Conservation (phyloP, 352 stramenopile genomes). For the Phytophthora tubulina region DNA sequence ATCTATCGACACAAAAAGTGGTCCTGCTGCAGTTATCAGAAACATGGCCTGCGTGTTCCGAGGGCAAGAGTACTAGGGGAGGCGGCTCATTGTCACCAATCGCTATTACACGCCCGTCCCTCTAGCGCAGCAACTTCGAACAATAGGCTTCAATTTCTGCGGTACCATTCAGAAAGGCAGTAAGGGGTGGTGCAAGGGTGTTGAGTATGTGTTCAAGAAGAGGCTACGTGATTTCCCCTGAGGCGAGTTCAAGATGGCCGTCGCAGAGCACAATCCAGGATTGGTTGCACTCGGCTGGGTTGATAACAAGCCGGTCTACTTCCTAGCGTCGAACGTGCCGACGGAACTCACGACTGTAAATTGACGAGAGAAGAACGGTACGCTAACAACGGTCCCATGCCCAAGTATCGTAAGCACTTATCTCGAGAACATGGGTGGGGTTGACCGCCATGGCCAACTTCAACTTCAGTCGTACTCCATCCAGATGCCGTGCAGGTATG, state of each 20-base stretch:
- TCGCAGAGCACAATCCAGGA: slow-evolving; percentile 2
- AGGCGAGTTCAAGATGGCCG: slow-evolving; percentile 6
- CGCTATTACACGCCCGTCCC: slow-evolving; percentile 14
- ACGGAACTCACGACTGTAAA: background rate
- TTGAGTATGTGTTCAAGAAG: slow-evolving; percentile 8
- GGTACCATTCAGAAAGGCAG: slow-evolving; percentile 15
- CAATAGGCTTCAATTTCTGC: slow-evolving; percentile 18
- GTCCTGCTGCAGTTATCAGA: slow-evolving; percentile 14
- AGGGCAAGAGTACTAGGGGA: background rate
- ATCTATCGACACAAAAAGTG: slow-evolving; percentile 11
- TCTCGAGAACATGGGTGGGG: slow-evolving; percentile 21
- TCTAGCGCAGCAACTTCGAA: slow-evolving; percentile 10
- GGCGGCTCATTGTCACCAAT: slow-evolving; percentile 6
- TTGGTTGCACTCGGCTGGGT: background rate
- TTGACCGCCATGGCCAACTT: slow-evolving; percentile 33
- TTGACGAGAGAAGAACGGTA: slow-evolving; percentile 3
- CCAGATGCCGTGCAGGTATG: slow-evolving; percentile 16
- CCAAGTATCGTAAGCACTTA: background rate
- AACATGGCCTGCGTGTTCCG: slow-evolving; percentile 16
- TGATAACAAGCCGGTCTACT: slow-evolving; percentile 13
- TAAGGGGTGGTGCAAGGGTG: slow-evolving; percentile 8
- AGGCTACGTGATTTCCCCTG: background rate
- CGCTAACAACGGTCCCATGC: background rate
- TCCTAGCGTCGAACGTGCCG: slow-evolving; percentile 3
- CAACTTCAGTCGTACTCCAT: slow-evolving; percentile 34